These are phyloP conservation scores for Tulasnella sp. DNA, from an alignment of 768 basidiomycete genomes.

Conservation along the genomic window DNA sequence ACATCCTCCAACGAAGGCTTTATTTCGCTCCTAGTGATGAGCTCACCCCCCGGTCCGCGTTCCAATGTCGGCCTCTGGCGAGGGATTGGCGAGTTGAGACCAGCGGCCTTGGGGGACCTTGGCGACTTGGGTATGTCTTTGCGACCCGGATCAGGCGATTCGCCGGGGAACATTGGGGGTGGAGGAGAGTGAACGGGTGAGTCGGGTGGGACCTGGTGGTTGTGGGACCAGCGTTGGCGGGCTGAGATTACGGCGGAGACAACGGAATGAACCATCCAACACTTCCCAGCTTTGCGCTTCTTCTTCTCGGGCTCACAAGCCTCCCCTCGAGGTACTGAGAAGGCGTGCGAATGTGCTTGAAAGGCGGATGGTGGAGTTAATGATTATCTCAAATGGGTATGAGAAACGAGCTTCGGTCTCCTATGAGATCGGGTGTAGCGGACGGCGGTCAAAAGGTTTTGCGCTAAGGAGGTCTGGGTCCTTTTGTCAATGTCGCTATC, in stretches of 20 bases:
- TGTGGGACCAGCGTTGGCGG: neutral
- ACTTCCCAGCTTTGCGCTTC: neutral
- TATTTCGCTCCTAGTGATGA: neutral
- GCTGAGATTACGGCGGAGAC: constrained; percentile 18
- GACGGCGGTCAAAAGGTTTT: neutral
- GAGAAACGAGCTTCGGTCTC: neutral
- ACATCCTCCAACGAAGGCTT: constrained; percentile 14
- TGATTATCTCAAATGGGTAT: neutral
- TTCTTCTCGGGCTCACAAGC: constrained; percentile 11
- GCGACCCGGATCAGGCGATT: neutral
- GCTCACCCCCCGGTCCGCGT: constrained; percentile 1
- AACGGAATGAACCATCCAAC: constrained; percentile 20
- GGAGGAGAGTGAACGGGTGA: neutral
- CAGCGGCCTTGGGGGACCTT: neutral
- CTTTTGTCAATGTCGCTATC: neutral
- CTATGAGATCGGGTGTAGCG: neutral
- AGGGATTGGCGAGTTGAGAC: constrained; percentile 4
- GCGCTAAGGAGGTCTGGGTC: neutral
- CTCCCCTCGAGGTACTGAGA: neutral
- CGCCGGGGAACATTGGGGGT: constrained; percentile 20
- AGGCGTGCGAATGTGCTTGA: constrained; percentile 1
- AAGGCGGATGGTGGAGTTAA: neutral
- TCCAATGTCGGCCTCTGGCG: constrained; percentile 8
- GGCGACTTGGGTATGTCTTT: neutral
- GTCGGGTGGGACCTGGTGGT: neutral